Evolutionary conservation across 2,329 filamentous ascomycete species (phyloP).

Genomic region (Teratosphaeria gauchensis): DNA sequence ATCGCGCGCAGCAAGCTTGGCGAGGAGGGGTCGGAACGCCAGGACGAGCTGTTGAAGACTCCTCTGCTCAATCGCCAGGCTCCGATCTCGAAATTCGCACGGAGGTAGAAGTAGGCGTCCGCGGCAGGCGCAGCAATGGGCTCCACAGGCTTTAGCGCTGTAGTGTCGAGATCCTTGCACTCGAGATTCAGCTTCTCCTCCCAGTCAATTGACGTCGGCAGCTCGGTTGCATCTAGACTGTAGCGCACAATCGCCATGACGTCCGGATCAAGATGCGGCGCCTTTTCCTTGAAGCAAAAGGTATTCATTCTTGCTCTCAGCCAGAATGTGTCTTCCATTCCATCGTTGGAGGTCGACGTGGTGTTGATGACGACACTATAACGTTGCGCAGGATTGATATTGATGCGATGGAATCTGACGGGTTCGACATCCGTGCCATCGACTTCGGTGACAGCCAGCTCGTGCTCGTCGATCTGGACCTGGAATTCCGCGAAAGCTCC

Average conservation of each 20-base stretch:
- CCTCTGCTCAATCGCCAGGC: constrained; percentile 48
- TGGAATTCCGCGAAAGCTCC: constrained; percentile 58
- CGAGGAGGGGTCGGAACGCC: constrained; percentile 37
- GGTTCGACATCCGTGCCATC: constrained; percentile 56
- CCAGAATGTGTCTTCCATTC: constrained; percentile 26
- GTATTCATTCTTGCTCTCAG: constrained; percentile 51
- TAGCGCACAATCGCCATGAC: constrained; percentile 44
- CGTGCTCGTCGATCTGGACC: constrained; percentile 55
- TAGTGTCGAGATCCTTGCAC: constrained; percentile 44
- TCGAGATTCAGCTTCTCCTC: constrained; percentile 38
- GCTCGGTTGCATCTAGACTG: constrained; percentile 1
- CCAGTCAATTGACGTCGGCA: constrained; percentile 41
- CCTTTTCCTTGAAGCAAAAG: constrained; percentile 48
- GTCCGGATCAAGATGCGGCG: constrained; percentile 37
- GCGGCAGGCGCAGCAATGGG: constrained; percentile 36
- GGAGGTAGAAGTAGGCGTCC: constrained; percentile 45
- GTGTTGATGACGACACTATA: constrained; percentile 56
- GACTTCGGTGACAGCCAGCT: constrained; percentile 53
- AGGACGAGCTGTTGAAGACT: constrained; percentile 49
- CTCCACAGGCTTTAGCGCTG: constrained; percentile 37
- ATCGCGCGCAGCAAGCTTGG: constrained; percentile 45
- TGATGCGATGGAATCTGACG: constrained; percentile 44
- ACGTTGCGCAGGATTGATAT: constrained; percentile 58
- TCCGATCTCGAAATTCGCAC: constrained; percentile 51
- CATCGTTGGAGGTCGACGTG: constrained; percentile 24